Evolutionary conservation across 2,329 filamentous ascomycete genomes (phyloP).

Genomic region (Alternaria postmessia): DNA sequence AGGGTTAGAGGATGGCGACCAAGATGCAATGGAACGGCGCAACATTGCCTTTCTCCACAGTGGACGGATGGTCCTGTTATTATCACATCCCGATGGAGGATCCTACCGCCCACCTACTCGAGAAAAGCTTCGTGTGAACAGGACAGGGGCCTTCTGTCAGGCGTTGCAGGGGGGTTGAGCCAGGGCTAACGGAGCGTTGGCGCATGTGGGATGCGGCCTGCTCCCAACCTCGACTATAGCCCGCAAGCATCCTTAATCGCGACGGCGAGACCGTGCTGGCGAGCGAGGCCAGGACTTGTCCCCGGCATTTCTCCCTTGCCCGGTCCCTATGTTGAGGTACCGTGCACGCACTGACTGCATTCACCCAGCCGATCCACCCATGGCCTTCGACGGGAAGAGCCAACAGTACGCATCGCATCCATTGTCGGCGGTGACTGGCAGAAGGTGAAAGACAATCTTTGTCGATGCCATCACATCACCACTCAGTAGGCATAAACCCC

Average conservation of each 20-base stretch:
- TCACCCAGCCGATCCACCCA: slow-evolving; percentile 17
- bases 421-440: not conserved
- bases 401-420: not conserved
- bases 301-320: slow-evolving; percentile 26
- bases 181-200: slow-evolving; percentile 35
- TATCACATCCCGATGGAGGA: slow-evolving; percentile 22
- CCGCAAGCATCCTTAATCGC: slow-evolving; percentile 30
- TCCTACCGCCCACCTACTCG: slow-evolving; percentile 21
- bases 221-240: slow-evolving; percentile 20
- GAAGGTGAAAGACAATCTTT: not conserved
- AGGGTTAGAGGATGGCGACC: not conserved
- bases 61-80: slow-evolving; percentile 19
- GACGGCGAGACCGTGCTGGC: slow-evolving; percentile 26
- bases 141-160: slow-evolving; percentile 28
- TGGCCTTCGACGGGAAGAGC: not conserved
- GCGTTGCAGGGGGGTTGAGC: slow-evolving; percentile 25
- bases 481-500: slow-evolving; percentile 5
- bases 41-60: slow-evolving; percentile 1
- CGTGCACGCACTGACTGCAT: slow-evolving; percentile 11
- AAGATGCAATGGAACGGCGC: not conserved
- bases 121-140: slow-evolving; percentile 24
- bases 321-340: slow-evolving; percentile 16
- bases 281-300: slow-evolving; percentile 18
- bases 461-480: not conserved
- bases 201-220: slow-evolving; percentile 23